Percentiles rank a stretch among this genome's conserved stretches.
Conservation (phyloP, 2,329 filamentous ascomycete species). For the Fusarium sp. region DNA sequence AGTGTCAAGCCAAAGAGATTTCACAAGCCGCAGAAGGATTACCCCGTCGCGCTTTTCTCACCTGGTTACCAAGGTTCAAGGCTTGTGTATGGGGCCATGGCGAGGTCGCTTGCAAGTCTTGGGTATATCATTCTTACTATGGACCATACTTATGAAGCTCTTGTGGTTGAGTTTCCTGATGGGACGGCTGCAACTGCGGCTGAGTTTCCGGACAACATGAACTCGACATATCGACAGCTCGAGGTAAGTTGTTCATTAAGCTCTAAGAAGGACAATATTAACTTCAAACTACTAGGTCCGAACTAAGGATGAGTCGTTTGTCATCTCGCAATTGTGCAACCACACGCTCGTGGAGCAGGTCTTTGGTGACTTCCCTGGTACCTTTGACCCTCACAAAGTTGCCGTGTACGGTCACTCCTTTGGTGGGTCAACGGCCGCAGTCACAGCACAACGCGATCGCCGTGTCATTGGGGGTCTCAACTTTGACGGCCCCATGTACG, state of each 20-base stretch:
- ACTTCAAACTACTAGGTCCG: neutral
- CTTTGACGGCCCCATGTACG: constrained; percentile 20
- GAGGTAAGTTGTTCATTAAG: neutral
- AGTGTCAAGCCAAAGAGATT: neutral
- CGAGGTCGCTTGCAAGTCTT: constrained; percentile 53
- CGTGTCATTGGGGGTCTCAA: constrained; percentile 46
- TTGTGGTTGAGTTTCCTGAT: constrained; percentile 54
- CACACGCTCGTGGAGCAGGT: constrained; percentile 4
- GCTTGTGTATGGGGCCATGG: constrained; percentile 52
- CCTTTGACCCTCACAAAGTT: neutral
- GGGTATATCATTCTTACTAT: constrained; percentile 56
- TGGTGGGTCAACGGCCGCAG: constrained; percentile 28
- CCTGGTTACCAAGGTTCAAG: constrained; percentile 53
- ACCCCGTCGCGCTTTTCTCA: constrained; percentile 46
- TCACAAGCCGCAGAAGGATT: neutral
- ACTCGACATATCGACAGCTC: neutral
- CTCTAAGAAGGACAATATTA: fast-evolving
- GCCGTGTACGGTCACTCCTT: constrained; percentile 22
- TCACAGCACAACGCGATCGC: constrained; percentile 42
- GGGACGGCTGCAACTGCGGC: constrained; percentile 39
- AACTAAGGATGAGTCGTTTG: constrained; percentile 2
- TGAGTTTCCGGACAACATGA: neutral
- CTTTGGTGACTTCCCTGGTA: constrained; percentile 9
- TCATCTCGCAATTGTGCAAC: constrained; percentile 36
- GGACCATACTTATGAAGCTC: constrained; percentile 57